Evolutionary conservation across 2,329 filamentous ascomycete genomes (phyloP), one percentile per base, ranked within the genome.

Genomic region (Cytospora piceae): DNA sequence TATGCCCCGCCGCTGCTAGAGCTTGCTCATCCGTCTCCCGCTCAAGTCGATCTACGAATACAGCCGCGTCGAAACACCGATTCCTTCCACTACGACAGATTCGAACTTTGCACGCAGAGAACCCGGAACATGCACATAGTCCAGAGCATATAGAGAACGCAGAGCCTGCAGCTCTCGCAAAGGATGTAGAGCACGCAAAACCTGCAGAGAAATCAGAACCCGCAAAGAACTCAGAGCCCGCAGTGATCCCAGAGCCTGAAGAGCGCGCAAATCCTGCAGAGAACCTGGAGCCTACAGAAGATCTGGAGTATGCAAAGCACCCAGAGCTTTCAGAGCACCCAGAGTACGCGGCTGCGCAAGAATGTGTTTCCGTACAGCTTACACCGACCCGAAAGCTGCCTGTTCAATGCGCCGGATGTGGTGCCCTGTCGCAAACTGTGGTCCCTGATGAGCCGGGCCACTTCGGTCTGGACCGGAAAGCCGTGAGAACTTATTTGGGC

Each of bases 361-460:
- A 57, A 29, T 31, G 9, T 24, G 61, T 9, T 31, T 57, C 42
- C 17, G n/a, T 39, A 12, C 37, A 52, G 52, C 55, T 15, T 11
- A 24, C 27, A 3, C 66, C 63, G 17, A 34, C 32, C 37, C 66
- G 66, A 63, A 69, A 70, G 22, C 77, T 90, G 1, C 87, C 88
- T 0, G 71, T 80, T 14, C 85, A 84, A 69, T 91, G 88, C 70
- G 81, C 81, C 15, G 88, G 88, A 42, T 91, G 88, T 72, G 88
- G 88, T 54, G 87, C 88, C 17, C 81, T 89, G 70, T 81, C 86
- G 55, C 88, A 91, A 73, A 86, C 82, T 0, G 73, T 74, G 0
- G 75, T 83, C 22, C 74, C 83, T 0, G 74, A 82, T 32, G 77
- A 83, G 66, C 78, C 88, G 7, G 90, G 88, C 4, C 89, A 84